These are phyloP conservation scores for Inga laurina DNA, from an alignment of 306 rosid genomes.

Conservation along the genomic window DNA sequence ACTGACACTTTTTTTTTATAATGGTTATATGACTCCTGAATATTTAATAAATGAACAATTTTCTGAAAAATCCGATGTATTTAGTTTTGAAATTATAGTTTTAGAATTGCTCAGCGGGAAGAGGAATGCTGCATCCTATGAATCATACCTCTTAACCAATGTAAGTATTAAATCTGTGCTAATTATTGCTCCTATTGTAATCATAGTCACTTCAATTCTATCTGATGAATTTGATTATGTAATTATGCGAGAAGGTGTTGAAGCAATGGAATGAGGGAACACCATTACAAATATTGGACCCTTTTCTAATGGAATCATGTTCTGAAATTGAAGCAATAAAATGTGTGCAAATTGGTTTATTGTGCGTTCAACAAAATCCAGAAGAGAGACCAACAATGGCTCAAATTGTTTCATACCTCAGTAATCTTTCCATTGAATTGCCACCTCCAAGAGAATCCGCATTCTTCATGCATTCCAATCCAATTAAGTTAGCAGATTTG, in stretches of 20 bases:
- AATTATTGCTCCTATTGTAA: background rate
- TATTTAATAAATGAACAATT: background rate
- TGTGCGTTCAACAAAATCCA: slow-evolving; percentile 3
- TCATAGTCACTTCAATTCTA: too few species aligned
- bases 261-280: too few species aligned
- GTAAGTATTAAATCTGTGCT: background rate
- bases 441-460: background rate
- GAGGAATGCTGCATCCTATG: background rate
- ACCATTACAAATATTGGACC: too few species aligned
- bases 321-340: background rate
- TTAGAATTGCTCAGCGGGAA: background rate
- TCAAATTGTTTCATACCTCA: background rate
- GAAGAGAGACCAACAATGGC: slow-evolving; percentile 5
- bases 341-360: slow-evolving; percentile 8
- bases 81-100: background rate
- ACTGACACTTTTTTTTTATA: background rate
- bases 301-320: background rate
- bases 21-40: background rate
- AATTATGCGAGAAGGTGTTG: too few species aligned
- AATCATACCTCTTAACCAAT: background rate
- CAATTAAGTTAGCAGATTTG: background rate
- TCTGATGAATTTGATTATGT: too few species aligned
- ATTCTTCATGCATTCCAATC: background rate
- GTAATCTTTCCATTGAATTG: background rate
- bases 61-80: background rate